phyloP scores from a whole-genome alignment of 805 yeast genomes.

The Saturnispora dispora region DNA sequence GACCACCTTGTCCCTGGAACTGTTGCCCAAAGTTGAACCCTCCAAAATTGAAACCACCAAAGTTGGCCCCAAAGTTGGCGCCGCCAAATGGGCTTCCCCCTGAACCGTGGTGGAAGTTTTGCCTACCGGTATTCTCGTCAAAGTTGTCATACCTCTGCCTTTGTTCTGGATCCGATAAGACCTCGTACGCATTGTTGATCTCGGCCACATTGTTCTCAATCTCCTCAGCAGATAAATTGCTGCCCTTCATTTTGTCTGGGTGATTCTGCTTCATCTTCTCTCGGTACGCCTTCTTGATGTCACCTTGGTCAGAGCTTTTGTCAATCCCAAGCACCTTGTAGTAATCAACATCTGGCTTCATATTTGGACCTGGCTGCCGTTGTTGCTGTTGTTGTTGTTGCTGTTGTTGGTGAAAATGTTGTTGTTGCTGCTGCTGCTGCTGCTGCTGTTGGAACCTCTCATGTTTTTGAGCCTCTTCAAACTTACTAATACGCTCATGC shows the following conservation, averaged over 20 bases:
- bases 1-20: not conserved
- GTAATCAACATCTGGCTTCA: slow-evolving; percentile 43
- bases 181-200: slow-evolving; percentile 88
- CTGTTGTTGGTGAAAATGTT: slow-evolving; percentile 27
- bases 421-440: slow-evolving; percentile 37
- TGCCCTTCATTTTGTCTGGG: slow-evolving; percentile 76
- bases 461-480: slow-evolving; percentile 22
- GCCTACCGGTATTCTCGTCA: slow-evolving; percentile 16
- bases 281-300: slow-evolving; percentile 76
- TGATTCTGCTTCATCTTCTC: slow-evolving; percentile 72
- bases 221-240: slow-evolving; percentile 54
- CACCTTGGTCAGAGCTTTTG: slow-evolving; percentile 56
- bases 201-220: slow-evolving; percentile 83
- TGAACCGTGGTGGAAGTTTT: slow-evolving; percentile 1
- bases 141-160: slow-evolving; percentile 53
- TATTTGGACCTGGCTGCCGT: slow-evolving; percentile 6
- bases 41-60: slow-evolving; percentile 5
- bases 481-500: slow-evolving; percentile 19
- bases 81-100: slow-evolving; percentile 5
- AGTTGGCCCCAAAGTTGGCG: slow-evolving; percentile 7
- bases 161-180: slow-evolving; percentile 56
- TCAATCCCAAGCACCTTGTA: slow-evolving; percentile 69
- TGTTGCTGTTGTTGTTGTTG: slow-evolving; percentile 19
- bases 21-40: slow-evolving; percentile 6
- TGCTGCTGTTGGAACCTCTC: slow-evolving; percentile 33